phyloP scores from a whole-genome alignment of 257 asterid genomes.

The Linaria vulgaris region DNA sequence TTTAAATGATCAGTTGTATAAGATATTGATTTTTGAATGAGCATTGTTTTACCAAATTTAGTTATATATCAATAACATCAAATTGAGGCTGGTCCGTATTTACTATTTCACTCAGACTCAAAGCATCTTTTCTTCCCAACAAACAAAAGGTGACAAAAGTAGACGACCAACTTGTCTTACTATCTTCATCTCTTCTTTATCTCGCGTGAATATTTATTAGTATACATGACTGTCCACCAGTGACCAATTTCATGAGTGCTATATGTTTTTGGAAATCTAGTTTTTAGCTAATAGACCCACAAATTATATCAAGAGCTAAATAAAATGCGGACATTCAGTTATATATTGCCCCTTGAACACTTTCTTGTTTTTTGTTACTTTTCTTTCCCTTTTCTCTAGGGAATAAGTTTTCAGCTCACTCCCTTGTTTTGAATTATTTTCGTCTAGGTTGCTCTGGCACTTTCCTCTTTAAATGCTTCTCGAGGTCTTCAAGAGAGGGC shows the following conservation, averaged over 20 bases:
- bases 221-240: neutral
- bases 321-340: neutral
- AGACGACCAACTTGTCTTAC: neutral
- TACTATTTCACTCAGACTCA: neutral
- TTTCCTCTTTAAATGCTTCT: slow-evolving; percentile 44
- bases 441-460: slow-evolving; percentile 28
- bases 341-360: neutral
- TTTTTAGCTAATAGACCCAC: neutral
- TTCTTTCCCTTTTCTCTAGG: neutral
- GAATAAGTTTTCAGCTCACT: slow-evolving; percentile 16
- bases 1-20: no score
- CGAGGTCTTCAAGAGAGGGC: slow-evolving; percentile 62
- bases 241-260: neutral
- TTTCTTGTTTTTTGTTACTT: neutral
- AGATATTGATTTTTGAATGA: no score
- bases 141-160: neutral
- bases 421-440: slow-evolving; percentile 8
- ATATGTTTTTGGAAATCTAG: neutral
- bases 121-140: neutral
- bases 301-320: neutral
- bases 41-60: no score
- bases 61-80: no score
- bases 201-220: neutral
- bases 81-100: no score
- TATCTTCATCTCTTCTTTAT: neutral